A percentile compares a stretch with the other conserved stretches of the same genome.
Evolutionary conservation across 352 stramenopile genomes (phyloP).

Genomic region (Pythium volutum): DNA sequence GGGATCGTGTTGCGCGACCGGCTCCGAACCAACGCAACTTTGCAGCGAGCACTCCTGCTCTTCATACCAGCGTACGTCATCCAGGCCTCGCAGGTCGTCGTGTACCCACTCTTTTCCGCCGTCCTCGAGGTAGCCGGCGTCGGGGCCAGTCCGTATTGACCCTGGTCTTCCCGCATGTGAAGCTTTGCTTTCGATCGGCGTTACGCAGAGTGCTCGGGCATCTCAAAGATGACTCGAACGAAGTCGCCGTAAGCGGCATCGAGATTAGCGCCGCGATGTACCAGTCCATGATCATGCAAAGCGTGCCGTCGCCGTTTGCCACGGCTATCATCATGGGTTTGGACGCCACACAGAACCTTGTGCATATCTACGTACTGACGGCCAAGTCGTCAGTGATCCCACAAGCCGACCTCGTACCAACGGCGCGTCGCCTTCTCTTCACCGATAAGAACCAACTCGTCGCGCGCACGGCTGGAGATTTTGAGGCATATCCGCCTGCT

Average conservation of each 20-base stretch:
- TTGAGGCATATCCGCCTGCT: too few species aligned
- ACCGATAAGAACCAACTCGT: too few species aligned
- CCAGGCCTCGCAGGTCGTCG: conserved; percentile 7
- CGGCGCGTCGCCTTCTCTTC: too few species aligned
- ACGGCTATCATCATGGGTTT: conserved; percentile 18
- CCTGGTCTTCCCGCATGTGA: conserved; percentile 11
- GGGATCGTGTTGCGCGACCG: neutral
- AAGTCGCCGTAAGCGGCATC: too few species aligned
- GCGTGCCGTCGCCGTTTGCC: conserved; percentile 3
- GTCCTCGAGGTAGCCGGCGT: neutral
- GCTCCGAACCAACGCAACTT: neutral
- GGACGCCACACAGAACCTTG: conserved; percentile 15
- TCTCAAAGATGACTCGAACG: too few species aligned
- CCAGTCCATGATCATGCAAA: too few species aligned
- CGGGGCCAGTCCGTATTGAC: neutral
- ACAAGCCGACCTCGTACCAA: too few species aligned
- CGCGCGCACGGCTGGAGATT: too few species aligned
- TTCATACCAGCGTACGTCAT: neutral
- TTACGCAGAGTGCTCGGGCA: conserved; percentile 15
- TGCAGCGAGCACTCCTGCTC: neutral
- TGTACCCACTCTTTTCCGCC: conserved; percentile 15
- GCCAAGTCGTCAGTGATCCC: conserved; percentile 5
- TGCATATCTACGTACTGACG: neutral
- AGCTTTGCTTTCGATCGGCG: conserved; percentile 20
- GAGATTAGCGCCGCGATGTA: too few species aligned